Conservation (phyloP, 2,329 filamentous ascomycete species). For the Ustulina deusta region DNA sequence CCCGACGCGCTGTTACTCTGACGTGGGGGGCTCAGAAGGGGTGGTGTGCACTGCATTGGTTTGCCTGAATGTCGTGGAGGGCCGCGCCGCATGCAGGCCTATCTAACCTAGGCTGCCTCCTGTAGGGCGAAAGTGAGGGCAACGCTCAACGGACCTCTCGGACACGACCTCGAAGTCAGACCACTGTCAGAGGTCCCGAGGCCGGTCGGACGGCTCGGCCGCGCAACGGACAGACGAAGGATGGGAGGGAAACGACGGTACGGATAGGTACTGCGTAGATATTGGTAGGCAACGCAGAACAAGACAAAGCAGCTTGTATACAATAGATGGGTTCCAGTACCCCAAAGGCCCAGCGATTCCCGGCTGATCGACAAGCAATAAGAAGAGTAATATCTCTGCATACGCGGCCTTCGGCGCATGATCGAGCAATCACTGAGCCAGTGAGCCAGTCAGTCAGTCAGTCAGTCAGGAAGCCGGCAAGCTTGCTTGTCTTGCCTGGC, state of each 20-base stretch:
- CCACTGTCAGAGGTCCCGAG: slow-evolving; percentile 21
- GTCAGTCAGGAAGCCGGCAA: slow-evolving; percentile 5
- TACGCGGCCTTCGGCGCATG: slow-evolving; percentile 20
- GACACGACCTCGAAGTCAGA: slow-evolving; percentile 12
- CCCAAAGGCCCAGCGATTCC: background rate
- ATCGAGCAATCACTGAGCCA: slow-evolving; percentile 1
- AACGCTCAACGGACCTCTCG: slow-evolving; percentile 19
- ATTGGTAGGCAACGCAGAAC: background rate
- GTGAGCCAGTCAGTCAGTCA: background rate
- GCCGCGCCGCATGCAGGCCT: slow-evolving; percentile 23
- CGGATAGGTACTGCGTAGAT: slow-evolving; percentile 12
- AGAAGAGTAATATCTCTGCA: slow-evolving; percentile 6
- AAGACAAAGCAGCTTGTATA: background rate
- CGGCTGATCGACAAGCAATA: slow-evolving; percentile 10
- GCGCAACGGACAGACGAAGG: slow-evolving; percentile 3
- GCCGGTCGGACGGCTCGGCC: slow-evolving; percentile 28
- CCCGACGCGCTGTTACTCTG: slow-evolving; percentile 34
- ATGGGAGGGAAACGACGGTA: slow-evolving; percentile 4
- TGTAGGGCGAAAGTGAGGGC: slow-evolving; percentile 6
- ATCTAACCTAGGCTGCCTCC: background rate
- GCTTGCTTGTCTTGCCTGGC: slow-evolving; percentile 7
- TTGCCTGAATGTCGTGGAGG: slow-evolving; percentile 7
- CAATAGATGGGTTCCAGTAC: background rate
- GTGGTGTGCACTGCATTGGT: background rate
- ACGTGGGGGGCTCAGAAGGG: slow-evolving; percentile 17